phyloP scores from a whole-genome alignment of 2,329 filamentous ascomycete species.

The Elsinoe perseae region DNA sequence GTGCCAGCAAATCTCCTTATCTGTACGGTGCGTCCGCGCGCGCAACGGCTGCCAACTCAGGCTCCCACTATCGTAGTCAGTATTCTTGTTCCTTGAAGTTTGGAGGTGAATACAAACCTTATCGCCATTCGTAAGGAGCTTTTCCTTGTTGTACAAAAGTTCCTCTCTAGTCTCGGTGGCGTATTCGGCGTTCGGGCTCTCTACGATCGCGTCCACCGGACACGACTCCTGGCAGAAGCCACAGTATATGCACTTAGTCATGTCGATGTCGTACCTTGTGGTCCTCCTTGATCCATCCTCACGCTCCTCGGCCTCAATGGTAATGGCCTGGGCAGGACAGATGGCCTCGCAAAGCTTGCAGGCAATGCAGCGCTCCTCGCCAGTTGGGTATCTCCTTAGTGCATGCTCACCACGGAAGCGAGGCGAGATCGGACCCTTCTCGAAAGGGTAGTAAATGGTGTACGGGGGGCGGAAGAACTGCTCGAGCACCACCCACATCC shows the following conservation, averaged over 20 bases:
- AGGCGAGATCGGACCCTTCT: conserved; percentile 96
- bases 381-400: conserved; percentile 88
- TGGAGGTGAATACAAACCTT: background rate
- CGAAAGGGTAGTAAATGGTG: conserved; percentile 97
- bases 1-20: background rate
- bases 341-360: conserved; percentile 99
- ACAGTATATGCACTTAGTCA: conserved; percentile 99
- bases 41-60: conserved; percentile 85
- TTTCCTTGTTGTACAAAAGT: conserved; percentile 88
- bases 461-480: conserved; percentile 98
- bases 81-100: too few species aligned
- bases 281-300: conserved; percentile 91
- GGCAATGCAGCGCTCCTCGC: conserved; percentile 97
- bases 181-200: conserved; percentile 22
- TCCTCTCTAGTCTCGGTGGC: conserved; percentile 40
- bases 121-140: conserved; percentile 41
- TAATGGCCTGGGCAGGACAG: conserved; percentile 96
- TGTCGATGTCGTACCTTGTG: conserved; percentile 97
- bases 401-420: conserved; percentile 98
- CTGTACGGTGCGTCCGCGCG: conserved; percentile 67
- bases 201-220: conserved; percentile 90
- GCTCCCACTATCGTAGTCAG: conserved; percentile 74
- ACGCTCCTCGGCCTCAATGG: conserved; percentile 97
- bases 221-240: conserved; percentile 97
- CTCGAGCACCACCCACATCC: conserved; percentile 96